Percentiles rank a stretch among this genome's conserved stretches.
Evolutionary conservation across 2,329 filamentous ascomycete genomes (phyloP).

Genomic region (Diaporthe humulicola): DNA sequence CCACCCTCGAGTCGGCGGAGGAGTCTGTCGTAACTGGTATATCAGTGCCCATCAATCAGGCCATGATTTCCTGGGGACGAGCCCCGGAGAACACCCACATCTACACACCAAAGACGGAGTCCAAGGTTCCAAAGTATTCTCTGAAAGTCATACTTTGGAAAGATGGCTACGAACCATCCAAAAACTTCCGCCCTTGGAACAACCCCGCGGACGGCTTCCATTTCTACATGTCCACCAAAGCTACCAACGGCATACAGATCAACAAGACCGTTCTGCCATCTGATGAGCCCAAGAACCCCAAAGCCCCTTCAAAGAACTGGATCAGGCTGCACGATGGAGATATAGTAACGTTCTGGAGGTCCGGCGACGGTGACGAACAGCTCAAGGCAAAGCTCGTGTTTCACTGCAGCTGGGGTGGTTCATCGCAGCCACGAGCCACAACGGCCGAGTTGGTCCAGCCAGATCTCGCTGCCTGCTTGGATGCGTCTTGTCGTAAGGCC

Average conservation of each 20-base stretch:
- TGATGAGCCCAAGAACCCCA: conserved; percentile 65
- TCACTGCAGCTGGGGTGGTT: conserved; percentile 69
- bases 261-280: conserved; percentile 78
- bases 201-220: conserved; percentile 68
- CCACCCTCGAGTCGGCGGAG: conserved; percentile 73
- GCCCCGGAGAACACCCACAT: conserved; percentile 75
- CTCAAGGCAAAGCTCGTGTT: conserved; percentile 62
- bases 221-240: conserved; percentile 84
- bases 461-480: conserved; percentile 59
- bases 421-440: conserved; percentile 55
- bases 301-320: conserved; percentile 70
- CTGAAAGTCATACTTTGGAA: conserved; percentile 84
- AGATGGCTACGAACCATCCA: conserved; percentile 72
- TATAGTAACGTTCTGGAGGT: conserved; percentile 78
- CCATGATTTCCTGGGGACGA: conserved; percentile 84
- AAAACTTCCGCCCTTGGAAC: conserved; percentile 67
- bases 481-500: conserved; percentile 60
- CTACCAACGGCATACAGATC: conserved; percentile 80
- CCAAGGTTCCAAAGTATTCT: conserved; percentile 83
- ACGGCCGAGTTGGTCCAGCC: conserved; percentile 53
- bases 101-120: conserved; percentile 74
- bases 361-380: conserved; percentile 52
- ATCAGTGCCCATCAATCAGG: conserved; percentile 74
- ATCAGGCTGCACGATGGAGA: conserved; percentile 83
- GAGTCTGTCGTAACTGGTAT: conserved; percentile 76